Evolutionary conservation across 441 rosid genomes (phyloP), one percentile per base, ranked within the genome.

Genomic region (Francoa sonchifolia): DNA sequence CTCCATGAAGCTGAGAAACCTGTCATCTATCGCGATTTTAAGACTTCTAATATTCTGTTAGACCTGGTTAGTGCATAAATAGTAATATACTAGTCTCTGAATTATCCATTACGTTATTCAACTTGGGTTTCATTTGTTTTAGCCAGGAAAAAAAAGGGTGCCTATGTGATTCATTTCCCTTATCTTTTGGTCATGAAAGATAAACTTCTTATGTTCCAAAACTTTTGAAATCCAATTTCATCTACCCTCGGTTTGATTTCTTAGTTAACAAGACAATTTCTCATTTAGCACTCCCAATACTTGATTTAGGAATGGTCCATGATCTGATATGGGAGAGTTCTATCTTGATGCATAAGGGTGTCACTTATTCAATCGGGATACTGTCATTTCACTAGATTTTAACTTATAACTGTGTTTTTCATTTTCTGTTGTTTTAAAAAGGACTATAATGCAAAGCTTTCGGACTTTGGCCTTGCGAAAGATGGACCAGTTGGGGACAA

Each of bases 401-500:
- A 16, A 27, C 30, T 55, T 10, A 36, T n/a, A 10, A 17, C 27
- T 40, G 8, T 29, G 11, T n/a, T 27, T 32, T 32, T 19, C 21
- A 2, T 13, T 15, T 18, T 44, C 16, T 9, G 3, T 42, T 4
- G 45, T 6, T 21, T 5, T 20, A 21, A 39, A 40, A 40, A 92
- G 99, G 94, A 92, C 58, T 86, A 87, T 61, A 72, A 94, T 19
- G 86, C 99, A 63, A 92, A 86, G 63, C 95, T 92, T 58, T 92
- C 95, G 31, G 96, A 92, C 69, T 92, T 92, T 47, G 99, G 99
- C 43, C 94, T 92, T 47, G 95, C 99, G 44, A 92, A 87, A 74
- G 95, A 92, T 66, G 96, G 99, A 7, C 96, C 96, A 21, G 95
- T 75, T 50, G 99, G 96, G 20, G 99, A 92, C 39, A 89, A 87